Base-by-base conservation (phyloP, 2,329 filamentous ascomycete species). In the Xylariaceae sp. region DNA sequence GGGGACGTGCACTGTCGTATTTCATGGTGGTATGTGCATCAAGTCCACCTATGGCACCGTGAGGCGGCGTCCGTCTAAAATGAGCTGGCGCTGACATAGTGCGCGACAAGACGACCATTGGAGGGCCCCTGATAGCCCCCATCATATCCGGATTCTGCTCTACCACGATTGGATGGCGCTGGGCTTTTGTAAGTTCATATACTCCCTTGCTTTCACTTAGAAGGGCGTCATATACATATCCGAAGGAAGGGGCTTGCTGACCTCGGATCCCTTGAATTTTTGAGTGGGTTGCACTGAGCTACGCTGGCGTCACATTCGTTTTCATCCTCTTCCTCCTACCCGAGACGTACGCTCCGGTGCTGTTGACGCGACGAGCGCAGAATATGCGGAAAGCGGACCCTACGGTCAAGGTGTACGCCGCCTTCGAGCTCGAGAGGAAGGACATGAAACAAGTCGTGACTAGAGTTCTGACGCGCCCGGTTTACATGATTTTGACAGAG, bases 401-500 rank as follows among this genome's bases (percentile, higher is more conserved):
- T 1, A 66, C 68, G 32, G 55, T 62, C 21, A 54, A 68, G 43
- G 71, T 79, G 36, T 64, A 78, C 36, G 74, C 83, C 1, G 74
- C 76, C 0, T 69, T 76, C 34, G 81, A 87, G 54, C 61, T 85
- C 15, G 78, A 85, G 51, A 65, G 70, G 36, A 70, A 73, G 18
- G 61, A 78, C 41, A 36, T 74, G 29, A 68, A 63, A 24, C 73
- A 83, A 48, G 70, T 86, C 36, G 58, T 80, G n/a, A 78, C 73
- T 1, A 75, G 83, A n/a, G 81, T 87, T 0, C 64, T 89, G 26
- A 81, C 79, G 1, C 67, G 85, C 1, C 85, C 86, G 0, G 60
- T 88, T 5, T 71, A 81, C 17, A 90, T 90, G 85, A 67, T 83
- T 21, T 31, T 74, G 35, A 80, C 73, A 30, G 86, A 92, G 55